A percentile compares a stretch with the other conserved stretches of the same genome.
Evolutionary conservation across 495 filamentous ascomycete genomes (phyloP).

Genomic region (Arthonia radiata): DNA sequence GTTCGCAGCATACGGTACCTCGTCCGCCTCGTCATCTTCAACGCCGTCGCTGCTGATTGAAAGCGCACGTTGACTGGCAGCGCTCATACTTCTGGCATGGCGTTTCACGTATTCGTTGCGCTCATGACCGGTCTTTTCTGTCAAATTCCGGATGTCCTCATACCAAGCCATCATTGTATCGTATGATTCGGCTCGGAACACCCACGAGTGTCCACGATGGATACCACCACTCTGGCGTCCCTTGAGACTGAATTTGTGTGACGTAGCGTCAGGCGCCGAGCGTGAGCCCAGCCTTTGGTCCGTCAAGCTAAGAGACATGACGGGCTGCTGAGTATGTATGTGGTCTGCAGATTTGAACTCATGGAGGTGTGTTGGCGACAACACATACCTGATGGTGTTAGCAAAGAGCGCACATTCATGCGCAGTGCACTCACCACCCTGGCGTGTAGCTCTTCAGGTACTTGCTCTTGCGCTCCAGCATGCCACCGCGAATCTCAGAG

Average conservation of each 20-base stretch:
- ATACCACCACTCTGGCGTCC: constrained; percentile 79
- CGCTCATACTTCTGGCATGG: constrained; percentile 51
- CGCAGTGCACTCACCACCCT: constrained; percentile 88
- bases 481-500: constrained; percentile 63
- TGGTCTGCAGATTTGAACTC: constrained; percentile 86
- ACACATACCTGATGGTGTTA: constrained; percentile 46
- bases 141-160: constrained; percentile 69
- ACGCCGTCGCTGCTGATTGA: constrained; percentile 50
- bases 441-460: constrained; percentile 95
- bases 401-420: constrained; percentile 6
- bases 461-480: constrained; percentile 93
- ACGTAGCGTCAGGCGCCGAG: constrained; percentile 57
- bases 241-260: constrained; percentile 97
- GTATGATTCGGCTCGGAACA: constrained; percentile 82
- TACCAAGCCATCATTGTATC: constrained; percentile 97
- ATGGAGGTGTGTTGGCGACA: constrained; percentile 89
- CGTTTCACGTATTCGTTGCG: constrained; percentile 62
- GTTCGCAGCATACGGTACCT: constrained; percentile 40
- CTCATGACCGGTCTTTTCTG: constrained; percentile 70
- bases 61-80: constrained; percentile 32
- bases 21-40: constrained; percentile 71
- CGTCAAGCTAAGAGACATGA: constrained; percentile 88
- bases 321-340: constrained; percentile 42
- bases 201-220: constrained; percentile 92
- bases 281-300: constrained; percentile 91